Percentiles rank a stretch among this genome's conserved stretches.
Evolutionary conservation across 345 rosid genomes (phyloP).

Genomic region (Anastatica hierochuntica): DNA sequence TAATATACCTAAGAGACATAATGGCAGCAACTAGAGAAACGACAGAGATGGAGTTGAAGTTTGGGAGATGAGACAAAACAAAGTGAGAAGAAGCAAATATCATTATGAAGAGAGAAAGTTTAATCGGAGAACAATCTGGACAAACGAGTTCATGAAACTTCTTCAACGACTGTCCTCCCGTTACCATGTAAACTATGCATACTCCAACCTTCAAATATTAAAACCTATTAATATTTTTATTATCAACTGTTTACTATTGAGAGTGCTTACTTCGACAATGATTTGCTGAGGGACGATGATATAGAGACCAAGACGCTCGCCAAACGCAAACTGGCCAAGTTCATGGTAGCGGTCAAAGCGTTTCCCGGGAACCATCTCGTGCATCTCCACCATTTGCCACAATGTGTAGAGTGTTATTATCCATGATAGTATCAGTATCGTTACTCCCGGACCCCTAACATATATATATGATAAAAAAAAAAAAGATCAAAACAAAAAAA

Average conservation of each 20-base stretch:
- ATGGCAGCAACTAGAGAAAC: constrained; percentile 53
- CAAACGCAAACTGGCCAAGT: constrained; percentile 59
- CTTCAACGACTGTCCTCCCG: constrained; percentile 60
- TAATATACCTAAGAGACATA: constrained; percentile 54
- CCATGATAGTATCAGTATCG: constrained; percentile 49
- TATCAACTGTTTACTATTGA: no score
- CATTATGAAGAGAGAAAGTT: constrained; percentile 44
- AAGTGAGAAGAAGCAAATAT: constrained; percentile 51
- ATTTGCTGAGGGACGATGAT: constrained; percentile 58
- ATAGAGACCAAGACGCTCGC: constrained; percentile 61
- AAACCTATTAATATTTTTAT: no score
- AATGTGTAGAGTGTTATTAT: constrained; percentile 53
- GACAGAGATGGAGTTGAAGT: constrained; percentile 43
- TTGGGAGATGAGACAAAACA: constrained; percentile 52
- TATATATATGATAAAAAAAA: no score
- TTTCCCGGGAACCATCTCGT: constrained; percentile 60
- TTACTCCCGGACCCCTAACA: constrained; percentile 48
- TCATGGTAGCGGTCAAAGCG: constrained; percentile 73
- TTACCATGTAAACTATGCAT: constrained; percentile 49
- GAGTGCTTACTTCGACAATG: constrained; percentile 34
- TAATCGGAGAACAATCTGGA: constrained; percentile 31
- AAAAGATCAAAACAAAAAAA: no score
- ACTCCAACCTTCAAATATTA: constrained; percentile 40
- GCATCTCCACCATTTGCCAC: constrained; percentile 93
- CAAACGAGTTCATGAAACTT: constrained; percentile 39